Evolutionary conservation across 495 filamentous ascomycete genomes (phyloP), one percentile per base, ranked within the genome.

Genomic region (Amphirosellinia nigrospora): DNA sequence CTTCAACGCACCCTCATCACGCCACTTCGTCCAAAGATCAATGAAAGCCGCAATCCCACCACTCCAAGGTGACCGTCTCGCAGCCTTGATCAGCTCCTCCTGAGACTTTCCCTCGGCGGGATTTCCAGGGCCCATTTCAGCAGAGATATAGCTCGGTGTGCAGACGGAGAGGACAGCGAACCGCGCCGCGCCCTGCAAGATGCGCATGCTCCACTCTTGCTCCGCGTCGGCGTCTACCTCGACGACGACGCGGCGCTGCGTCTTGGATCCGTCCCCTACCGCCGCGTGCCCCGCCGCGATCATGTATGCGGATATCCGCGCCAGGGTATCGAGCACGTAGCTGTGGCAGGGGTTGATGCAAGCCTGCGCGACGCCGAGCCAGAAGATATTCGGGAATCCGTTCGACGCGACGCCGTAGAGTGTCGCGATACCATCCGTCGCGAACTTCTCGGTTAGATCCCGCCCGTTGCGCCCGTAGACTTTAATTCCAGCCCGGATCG

Each of bases 101-200:
- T 55, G 79, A 5, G 73, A 74, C 60, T 26, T 61, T 3, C 65
- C 56, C 2, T 70, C 15, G 6, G 36, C 50, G 39, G 55, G 62
- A 30, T 70, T 55, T 15, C 69, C 15, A 0, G 71, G 45, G 30
- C 79, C 76, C 4, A 82, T 87, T 70, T 89, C 84, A 13, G 66
- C 74, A 39, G 85, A 90, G 59, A 82, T 80, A 70, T 90, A 90
- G 16, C 85, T 78, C 1, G 89, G 88, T 9, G 87, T 89, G 78
- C 88, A 91, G 16, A 82, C 77, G 1, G 73, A 67, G 7, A 85
- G 62, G 5, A 73, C 75, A 2, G 79, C 78, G 52, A 85, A 79
- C 21, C 75, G 79, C 1, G 64, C 74, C 0, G 85, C 84, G 10
- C 77, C 76, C 55, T 68, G 63, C 71, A 85, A 30, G 34, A 88